phyloP scores from a whole-genome alignment of 2,329 filamentous ascomycete species.

The Blastomyces percursus region DNA sequence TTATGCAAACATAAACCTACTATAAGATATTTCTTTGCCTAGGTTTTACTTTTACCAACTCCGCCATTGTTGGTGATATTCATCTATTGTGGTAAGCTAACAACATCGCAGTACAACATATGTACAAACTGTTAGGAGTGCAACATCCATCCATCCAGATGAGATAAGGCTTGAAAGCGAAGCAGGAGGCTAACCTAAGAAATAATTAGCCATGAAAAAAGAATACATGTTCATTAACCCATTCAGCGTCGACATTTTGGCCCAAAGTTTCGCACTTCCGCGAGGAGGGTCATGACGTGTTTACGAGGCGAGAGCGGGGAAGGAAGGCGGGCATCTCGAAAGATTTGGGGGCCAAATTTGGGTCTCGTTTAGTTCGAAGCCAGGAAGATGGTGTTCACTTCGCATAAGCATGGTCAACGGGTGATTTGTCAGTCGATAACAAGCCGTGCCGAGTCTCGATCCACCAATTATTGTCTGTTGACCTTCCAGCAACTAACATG shows the following conservation, averaged over 20 bases:
- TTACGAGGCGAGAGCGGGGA: neutral
- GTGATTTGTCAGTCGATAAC: neutral
- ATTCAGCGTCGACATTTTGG: neutral
- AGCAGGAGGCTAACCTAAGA: too few species aligned
- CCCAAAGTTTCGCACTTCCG: neutral
- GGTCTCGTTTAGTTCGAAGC: neutral
- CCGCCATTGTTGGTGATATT: neutral
- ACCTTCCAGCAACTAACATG: neutral
- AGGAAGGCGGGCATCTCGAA: neutral
- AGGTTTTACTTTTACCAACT: neutral
- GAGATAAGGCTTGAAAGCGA: too few species aligned
- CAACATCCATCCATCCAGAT: too few species aligned
- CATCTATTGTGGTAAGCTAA: neutral
- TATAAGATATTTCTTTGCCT: neutral
- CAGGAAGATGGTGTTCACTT: neutral
- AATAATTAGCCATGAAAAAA: neutral
- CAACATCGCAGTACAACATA: neutral
- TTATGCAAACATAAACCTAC: too few species aligned
- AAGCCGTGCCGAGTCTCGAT: neutral
- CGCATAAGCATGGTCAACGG: neutral
- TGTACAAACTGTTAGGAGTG: neutral
- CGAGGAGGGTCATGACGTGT: neutral
- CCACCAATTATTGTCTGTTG: neutral
- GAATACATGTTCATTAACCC: neutral
- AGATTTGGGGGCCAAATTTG: neutral